Percentiles rank a stretch among this genome's conserved stretches.
Evolutionary conservation across 1,284 basidiomycete genomes (phyloP).

Genomic region (Ustanciosporium gigantosporum): DNA sequence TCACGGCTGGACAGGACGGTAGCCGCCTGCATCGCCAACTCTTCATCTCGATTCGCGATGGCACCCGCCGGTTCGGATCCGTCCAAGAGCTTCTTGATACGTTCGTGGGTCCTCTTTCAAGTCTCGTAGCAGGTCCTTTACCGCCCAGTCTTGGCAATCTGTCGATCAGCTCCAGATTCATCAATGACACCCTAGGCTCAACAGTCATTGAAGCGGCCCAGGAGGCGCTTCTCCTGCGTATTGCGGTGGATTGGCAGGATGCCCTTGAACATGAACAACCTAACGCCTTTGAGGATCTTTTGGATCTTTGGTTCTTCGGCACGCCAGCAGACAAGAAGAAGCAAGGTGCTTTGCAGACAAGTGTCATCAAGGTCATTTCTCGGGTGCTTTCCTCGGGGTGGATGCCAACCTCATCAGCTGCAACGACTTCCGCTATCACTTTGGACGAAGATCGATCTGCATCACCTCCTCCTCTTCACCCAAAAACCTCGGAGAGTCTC

Average conservation of each 20-base stretch:
- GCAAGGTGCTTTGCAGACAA: constrained; percentile 10
- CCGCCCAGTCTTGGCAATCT: not conserved
- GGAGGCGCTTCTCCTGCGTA: constrained; percentile 5
- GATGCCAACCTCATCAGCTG: not conserved
- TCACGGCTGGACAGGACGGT: no score
- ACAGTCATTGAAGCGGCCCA: constrained; percentile 8
- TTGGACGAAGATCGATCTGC: no score
- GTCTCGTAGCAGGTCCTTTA: not conserved
- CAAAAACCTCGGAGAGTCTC: not conserved
- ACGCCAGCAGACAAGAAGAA: not conserved
- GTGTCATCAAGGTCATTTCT: constrained; percentile 7
- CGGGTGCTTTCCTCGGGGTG: not conserved
- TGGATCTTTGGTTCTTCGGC: constrained; percentile 11
- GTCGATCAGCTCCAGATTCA: not conserved
- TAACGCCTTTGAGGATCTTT: not conserved
- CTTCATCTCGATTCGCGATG: not conserved
- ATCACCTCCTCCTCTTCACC: no score
- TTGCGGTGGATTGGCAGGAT: constrained; percentile 8
- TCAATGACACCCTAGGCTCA: not conserved
- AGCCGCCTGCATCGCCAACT: not conserved
- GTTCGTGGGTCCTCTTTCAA: not conserved
- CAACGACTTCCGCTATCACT: no score
- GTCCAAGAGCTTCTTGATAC: not conserved
- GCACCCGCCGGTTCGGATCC: not conserved
- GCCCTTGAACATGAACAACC: not conserved